Base-by-base conservation (phyloP, 306 rosid genomes). In the Bauhinia variegata region DNA sequence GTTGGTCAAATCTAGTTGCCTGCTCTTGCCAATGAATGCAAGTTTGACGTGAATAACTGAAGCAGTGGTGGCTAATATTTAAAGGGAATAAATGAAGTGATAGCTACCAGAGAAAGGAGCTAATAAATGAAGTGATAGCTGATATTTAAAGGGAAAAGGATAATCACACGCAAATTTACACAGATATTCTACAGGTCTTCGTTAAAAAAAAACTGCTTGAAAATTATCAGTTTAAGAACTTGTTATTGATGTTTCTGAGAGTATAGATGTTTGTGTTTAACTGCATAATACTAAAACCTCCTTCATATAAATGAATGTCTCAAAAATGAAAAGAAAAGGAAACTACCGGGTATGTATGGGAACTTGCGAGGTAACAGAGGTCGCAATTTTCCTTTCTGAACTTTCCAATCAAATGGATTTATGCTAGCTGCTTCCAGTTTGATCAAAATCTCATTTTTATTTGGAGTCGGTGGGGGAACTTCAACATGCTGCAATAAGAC, bases 401-500 rank as follows among this genome's bases (percentile, higher is more conserved):
- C 70, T 80, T 80, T 87, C 89, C 90, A 89, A 78, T 89, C 96
- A 66, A 84, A 54, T 23, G 96, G 95, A 68, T 92, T 89, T 19
- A 92, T 42, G 68, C 86, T 74, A 51, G 81, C 81, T 37, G 92
- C 97, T 81, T 92, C 96, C 71, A 87, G 10, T 79, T 87, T 92
- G 19, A 89, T 47, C 77, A 92, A 80, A 34, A 88, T 23, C 68
- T 86, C 96, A 74, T 80, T 79, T 36, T 85, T 85, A 46, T 78
- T 73, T 3, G 95, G 84, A 67, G 38, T 75, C 5, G 95, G 92
- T 36, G 85, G 12, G 3, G 89, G 84, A 79, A 82, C 76, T 77
- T 84, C 75, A 46, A 72, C 88, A 61, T 87, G 89, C 92, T 92
- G 83, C 82, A 68, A 51, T 5, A 61, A 60, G 15, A 53, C 65